Conservation (phyloP, 352 stramenopile genomes). For the Pythium biforme region DNA sequence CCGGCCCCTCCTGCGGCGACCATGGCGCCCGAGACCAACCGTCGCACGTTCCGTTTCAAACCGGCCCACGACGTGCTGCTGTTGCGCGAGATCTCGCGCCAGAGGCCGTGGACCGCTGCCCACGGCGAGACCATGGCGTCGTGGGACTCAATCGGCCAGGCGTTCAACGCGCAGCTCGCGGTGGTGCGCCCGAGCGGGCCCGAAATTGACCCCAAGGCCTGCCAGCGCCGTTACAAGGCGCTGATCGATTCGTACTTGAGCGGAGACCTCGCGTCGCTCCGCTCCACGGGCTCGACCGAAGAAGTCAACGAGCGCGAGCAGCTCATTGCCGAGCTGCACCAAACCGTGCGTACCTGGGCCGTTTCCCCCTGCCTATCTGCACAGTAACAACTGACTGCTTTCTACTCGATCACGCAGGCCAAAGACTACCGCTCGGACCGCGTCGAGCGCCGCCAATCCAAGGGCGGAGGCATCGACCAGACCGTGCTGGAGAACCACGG, state of each 20-base stretch:
- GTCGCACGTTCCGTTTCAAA: conserved; percentile 27
- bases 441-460: conserved; percentile 17
- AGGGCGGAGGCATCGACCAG: conserved; percentile 8
- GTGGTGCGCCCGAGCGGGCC: conserved; percentile 15
- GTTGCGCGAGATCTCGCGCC: conserved; percentile 21
- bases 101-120: conserved; percentile 21
- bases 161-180: conserved; percentile 24
- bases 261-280: conserved; percentile 23
- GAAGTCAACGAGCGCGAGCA: conserved; percentile 27
- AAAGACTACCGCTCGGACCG: conserved; percentile 24
- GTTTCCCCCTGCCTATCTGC: not conserved
- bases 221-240: conserved; percentile 25
- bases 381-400: not conserved
- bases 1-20: conserved; percentile 5
- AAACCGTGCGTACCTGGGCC: conserved; percentile 9
- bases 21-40: conserved; percentile 17
- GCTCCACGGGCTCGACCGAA: conserved; percentile 19
- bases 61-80: conserved; percentile 22
- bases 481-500: conserved; percentile 10
- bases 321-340: conserved; percentile 26
- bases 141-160: conserved; percentile 24
- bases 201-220: conserved; percentile 25
- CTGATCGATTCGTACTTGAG: conserved; percentile 27
- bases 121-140: conserved; percentile 25
- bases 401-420: not conserved